These are phyloP conservation scores for Salix dunnii DNA, from an alignment of 345 rosid genomes.

Conservation along the genomic window DNA sequence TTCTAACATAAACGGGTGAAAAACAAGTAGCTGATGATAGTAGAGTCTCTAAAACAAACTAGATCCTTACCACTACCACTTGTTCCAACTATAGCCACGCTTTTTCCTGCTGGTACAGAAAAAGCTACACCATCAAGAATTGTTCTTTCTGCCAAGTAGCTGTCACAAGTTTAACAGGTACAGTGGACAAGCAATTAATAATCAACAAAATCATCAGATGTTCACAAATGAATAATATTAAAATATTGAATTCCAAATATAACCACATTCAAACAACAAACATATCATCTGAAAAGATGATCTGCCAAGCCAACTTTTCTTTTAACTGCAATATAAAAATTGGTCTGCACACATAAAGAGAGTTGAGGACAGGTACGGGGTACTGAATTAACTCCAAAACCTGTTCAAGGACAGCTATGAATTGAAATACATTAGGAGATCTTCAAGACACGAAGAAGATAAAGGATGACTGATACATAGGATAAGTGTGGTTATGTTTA, in stretches of 20 bases:
- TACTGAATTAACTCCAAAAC: background rate
- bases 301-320: background rate
- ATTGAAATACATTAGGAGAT: background rate
- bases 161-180: conserved; percentile 34
- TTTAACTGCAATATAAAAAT: background rate
- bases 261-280: background rate
- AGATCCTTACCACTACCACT: conserved; percentile 85
- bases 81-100: conserved; percentile 99
- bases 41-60: background rate
- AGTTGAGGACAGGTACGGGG: background rate
- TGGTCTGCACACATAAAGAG: background rate
- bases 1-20: background rate
- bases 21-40: background rate
- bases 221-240: background rate
- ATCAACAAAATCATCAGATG: background rate
- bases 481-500: background rate
- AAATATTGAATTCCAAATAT: conserved; percentile 2
- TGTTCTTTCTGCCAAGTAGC: conserved; percentile 81
- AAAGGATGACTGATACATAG: background rate
- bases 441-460: background rate
- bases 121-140: conserved; percentile 91
- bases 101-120: conserved; percentile 85
- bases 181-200: conserved; percentile 13
- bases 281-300: background rate
- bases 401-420: background rate